A percentile compares a stretch with the other conserved stretches of the same genome.
Evolutionary conservation across 768 basidiomycete genomes (phyloP).

Genomic region (Postia placenta): DNA sequence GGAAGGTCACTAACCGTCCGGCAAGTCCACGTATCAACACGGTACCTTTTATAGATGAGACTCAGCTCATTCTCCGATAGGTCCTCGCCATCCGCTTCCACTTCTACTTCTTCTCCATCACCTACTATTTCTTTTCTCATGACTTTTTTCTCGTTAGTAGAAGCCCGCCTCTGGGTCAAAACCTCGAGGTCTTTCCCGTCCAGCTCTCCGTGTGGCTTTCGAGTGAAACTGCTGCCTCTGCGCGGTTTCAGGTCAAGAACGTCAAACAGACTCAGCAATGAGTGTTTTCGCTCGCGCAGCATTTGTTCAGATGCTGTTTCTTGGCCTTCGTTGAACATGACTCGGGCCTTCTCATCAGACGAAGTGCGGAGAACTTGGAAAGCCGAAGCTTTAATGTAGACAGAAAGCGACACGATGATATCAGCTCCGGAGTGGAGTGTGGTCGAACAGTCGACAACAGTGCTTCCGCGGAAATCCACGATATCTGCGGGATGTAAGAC

Average conservation of each 20-base stretch:
- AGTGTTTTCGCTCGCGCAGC: slow-evolving; percentile 75
- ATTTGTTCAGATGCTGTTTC: slow-evolving; percentile 75
- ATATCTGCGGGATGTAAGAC: slow-evolving; percentile 36
- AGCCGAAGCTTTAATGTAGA: slow-evolving; percentile 63
- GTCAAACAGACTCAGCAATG: slow-evolving; percentile 70
- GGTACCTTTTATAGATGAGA: slow-evolving; percentile 77
- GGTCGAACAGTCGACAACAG: slow-evolving; percentile 74
- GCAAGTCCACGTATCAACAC: too few species aligned
- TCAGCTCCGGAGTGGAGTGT: slow-evolving; percentile 68
- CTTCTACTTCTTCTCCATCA: slow-evolving; percentile 77
- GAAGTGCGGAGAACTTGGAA: slow-evolving; percentile 46
- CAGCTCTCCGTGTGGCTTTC: slow-evolving; percentile 23
- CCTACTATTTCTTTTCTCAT: slow-evolving; percentile 64
- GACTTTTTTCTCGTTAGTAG: slow-evolving; percentile 21
- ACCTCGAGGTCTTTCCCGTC: slow-evolving; percentile 37
- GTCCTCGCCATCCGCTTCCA: slow-evolving; percentile 75
- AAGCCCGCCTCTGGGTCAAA: slow-evolving; percentile 29
- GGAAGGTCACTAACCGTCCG: slow-evolving; percentile 3
- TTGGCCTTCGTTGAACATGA: slow-evolving; percentile 66
- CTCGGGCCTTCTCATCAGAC: slow-evolving; percentile 27
- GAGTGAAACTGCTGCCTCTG: slow-evolving; percentile 16
- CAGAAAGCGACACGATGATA: slow-evolving; percentile 69
- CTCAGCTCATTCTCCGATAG: slow-evolving; percentile 76
- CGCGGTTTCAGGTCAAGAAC: slow-evolving; percentile 61
- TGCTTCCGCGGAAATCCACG: slow-evolving; percentile 59